These are phyloP conservation scores for Trichothecium sympodiale DNA, from an alignment of 2,329 filamentous ascomycete species.

Conservation along the genomic window DNA sequence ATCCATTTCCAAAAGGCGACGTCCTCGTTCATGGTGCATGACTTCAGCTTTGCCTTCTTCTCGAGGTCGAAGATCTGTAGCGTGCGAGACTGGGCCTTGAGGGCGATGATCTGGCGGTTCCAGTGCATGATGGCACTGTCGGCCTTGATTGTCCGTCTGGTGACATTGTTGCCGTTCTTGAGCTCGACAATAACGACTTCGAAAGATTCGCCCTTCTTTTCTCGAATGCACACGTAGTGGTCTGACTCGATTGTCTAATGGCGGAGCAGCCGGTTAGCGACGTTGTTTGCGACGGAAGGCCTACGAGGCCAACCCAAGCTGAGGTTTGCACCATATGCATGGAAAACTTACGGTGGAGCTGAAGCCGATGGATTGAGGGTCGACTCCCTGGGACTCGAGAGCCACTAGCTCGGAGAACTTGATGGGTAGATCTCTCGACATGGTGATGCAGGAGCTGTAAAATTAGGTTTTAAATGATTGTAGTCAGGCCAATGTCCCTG, in stretches of 20 bases:
- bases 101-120: slow-evolving; percentile 87
- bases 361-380: slow-evolving; percentile 55
- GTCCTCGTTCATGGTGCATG: slow-evolving; percentile 91
- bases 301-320: slow-evolving; percentile 6
- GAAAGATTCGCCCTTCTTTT: slow-evolving; percentile 80
- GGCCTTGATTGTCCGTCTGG: slow-evolving; percentile 90
- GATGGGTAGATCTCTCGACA: slow-evolving; percentile 66
- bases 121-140: slow-evolving; percentile 99
- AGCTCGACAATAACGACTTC: slow-evolving; percentile 97
- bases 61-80: slow-evolving; percentile 96
- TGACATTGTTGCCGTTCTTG: slow-evolving; percentile 94
- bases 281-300: background rate
- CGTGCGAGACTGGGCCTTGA: slow-evolving; percentile 88
- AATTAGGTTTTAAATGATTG: slow-evolving; percentile 13
- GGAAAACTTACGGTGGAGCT: slow-evolving; percentile 59
- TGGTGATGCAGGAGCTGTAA: slow-evolving; percentile 24
- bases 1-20: slow-evolving; percentile 99
- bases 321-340: slow-evolving; percentile 7
- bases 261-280: slow-evolving; percentile 11
- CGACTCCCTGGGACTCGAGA: slow-evolving; percentile 36
- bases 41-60: slow-evolving; percentile 92
- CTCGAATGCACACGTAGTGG: slow-evolving; percentile 88
- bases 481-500: slow-evolving; percentile 13
- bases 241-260: slow-evolving; percentile 95
- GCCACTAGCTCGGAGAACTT: slow-evolving; percentile 88